Evolutionary conservation across 768 basidiomycete genomes (phyloP), one percentile per base, ranked within the genome.

Genomic region (Mycena sanguinolenta): DNA sequence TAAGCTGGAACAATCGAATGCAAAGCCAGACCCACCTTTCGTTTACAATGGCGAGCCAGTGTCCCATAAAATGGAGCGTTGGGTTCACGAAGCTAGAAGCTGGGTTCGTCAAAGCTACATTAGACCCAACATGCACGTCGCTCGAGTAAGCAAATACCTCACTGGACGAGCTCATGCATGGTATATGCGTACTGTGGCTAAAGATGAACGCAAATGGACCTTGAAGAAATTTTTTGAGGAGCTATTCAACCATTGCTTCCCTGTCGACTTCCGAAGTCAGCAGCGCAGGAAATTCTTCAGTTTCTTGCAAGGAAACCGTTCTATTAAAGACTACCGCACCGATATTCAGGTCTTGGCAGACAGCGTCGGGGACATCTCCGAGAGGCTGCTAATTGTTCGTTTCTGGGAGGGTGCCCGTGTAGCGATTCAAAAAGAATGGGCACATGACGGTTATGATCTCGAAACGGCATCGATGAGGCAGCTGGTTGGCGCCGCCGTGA

Each of bases 171-270:
- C 50, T 4, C 50, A 19, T 3, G 25, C 9, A 5, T 52, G 50
- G 50, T 52, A 52, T 13, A 52, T 52, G 25, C 50, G 25, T 4
- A 17, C 25, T 4, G 50, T 52, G 2, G 50, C 25, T 8, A 27
- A 13, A 13, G 7, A 27, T 14, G 13, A 3, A 8, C 25, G 28
- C 10, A 52, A 16, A 52, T 46, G 44, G 44, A 46, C 17, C 2
- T 4, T 46, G 16, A 19, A n/a, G 7, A 19, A n/a, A 46, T 46
- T 46, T 21, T n/a, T 75, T 16, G 63, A 66, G 17, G 66, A 10
- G 0, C 30, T 75, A 1, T 75, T 71, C 21, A 58, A 75, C 30
- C 44, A 69, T 23, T 39, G 70, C 6, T 75, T 75, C 57, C 74
- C 74, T 0, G 58, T 64, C 0, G 72, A 75, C 36, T 75, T 73